Evolutionary conservation across 2,329 filamentous ascomycete species (phyloP).

Genomic region (Clonostachys rosea): DNA sequence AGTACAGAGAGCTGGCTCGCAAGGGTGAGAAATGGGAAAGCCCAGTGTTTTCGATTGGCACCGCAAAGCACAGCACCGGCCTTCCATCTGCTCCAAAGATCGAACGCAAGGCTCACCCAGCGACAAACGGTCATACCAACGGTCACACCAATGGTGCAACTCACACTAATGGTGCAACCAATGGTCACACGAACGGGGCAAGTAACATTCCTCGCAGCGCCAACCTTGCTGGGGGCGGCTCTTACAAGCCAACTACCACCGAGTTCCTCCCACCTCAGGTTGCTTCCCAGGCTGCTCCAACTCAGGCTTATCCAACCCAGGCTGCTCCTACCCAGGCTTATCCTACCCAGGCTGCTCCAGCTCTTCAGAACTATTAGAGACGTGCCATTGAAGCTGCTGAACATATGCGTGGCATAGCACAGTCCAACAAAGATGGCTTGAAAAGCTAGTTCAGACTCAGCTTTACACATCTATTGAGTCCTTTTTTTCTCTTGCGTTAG

Average conservation of each 20-base stretch:
- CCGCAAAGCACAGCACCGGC: slow-evolving; percentile 65
- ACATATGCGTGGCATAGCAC: no score
- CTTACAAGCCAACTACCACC: background rate
- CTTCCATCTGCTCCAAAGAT: slow-evolving; percentile 59
- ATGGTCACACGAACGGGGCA: slow-evolving; percentile 1
- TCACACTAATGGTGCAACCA: slow-evolving; percentile 7
- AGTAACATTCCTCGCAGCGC: background rate
- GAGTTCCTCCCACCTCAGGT: no score
- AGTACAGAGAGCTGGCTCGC: slow-evolving; percentile 81
- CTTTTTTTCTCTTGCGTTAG: no score
- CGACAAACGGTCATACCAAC: slow-evolving; percentile 6
- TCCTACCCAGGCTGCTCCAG: no score
- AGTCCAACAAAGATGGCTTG: no score
- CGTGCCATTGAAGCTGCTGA: no score
- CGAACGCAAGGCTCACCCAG: slow-evolving; percentile 33
- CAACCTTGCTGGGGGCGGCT: background rate
- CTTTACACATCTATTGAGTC: no score
- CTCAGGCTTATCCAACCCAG: no score
- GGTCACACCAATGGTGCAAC: slow-evolving; percentile 3
- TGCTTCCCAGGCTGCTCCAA: no score
- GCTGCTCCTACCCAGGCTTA: no score
- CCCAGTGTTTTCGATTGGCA: slow-evolving; percentile 85
- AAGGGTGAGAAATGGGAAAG: slow-evolving; percentile 95
- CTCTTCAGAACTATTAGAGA: no score
- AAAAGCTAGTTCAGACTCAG: no score